These are phyloP conservation scores for Scutellaria galericulata DNA, from an alignment of 257 asterid genomes.

Conservation along the genomic window DNA sequence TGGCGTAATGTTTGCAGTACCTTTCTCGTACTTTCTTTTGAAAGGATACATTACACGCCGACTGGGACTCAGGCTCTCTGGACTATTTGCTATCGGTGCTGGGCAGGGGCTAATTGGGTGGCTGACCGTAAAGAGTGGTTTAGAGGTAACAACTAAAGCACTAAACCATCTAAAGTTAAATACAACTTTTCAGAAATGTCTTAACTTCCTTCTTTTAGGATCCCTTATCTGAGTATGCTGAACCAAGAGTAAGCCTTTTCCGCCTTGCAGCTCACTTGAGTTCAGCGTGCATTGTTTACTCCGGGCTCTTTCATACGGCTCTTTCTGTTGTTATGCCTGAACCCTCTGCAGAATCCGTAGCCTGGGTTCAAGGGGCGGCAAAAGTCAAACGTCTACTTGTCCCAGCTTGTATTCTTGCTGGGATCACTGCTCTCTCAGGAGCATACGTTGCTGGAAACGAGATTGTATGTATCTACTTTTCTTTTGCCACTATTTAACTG, in stretches of 20 bases:
- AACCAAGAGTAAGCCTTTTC: constrained; percentile 88
- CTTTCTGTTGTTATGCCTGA: constrained; percentile 89
- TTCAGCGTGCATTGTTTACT: constrained; percentile 76
- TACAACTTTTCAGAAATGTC: constrained; percentile 7
- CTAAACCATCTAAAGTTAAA: constrained; percentile 20
- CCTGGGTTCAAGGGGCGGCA: constrained; percentile 86
- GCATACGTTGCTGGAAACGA: constrained; percentile 94
- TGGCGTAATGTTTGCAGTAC: constrained; percentile 81
- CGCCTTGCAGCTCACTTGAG: constrained; percentile 85
- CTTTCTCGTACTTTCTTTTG: constrained; percentile 79
- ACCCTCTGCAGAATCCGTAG: constrained; percentile 72
- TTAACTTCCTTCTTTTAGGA: constrained; percentile 52
- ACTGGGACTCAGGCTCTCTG: constrained; percentile 74
- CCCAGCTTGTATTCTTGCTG: constrained; percentile 75
- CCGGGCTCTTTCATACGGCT: constrained; percentile 85
- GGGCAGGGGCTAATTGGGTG: constrained; percentile 91
- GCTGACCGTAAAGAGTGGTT: constrained; percentile 88
- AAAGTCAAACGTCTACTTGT: constrained; percentile 71
- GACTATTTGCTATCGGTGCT: constrained; percentile 87
- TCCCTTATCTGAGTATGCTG: constrained; percentile 64
- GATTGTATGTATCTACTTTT: constrained; percentile 55
- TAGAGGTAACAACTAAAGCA: constrained; percentile 65
- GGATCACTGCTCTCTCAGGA: constrained; percentile 78
- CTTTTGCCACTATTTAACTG: constrained; percentile 11
- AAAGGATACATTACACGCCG: constrained; percentile 75